These are phyloP conservation scores for Mortierella sp. DNA, from an alignment of 371 early-diverging fungal genomes.

Conservation along the genomic window DNA sequence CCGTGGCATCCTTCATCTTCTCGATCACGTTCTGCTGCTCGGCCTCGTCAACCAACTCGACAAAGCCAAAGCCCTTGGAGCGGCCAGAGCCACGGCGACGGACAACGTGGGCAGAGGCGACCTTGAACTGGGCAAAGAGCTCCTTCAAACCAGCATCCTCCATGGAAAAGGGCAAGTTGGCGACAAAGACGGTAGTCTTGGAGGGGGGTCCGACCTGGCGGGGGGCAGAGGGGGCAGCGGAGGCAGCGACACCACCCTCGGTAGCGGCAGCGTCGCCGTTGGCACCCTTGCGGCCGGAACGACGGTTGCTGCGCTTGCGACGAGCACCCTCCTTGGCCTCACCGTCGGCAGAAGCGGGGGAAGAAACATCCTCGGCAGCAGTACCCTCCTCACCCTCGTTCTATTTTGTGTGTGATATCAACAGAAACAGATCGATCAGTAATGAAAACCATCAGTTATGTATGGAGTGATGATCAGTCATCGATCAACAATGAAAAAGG, in stretches of 20 bases:
- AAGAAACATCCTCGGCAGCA: slow-evolving; percentile 26
- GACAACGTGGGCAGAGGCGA: slow-evolving; percentile 83
- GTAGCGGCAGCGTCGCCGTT: slow-evolving; percentile 34
- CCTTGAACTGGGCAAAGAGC: slow-evolving; percentile 84
- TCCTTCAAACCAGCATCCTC: slow-evolving; percentile 80
- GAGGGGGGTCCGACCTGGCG: slow-evolving; percentile 72
- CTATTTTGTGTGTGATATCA: slow-evolving; percentile 21
- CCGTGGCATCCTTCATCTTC: slow-evolving; percentile 68
- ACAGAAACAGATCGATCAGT: neutral
- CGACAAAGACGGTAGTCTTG: slow-evolving; percentile 90
- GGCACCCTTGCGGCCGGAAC: slow-evolving; percentile 30
- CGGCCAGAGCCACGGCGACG: slow-evolving; percentile 66
- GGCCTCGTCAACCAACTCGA: slow-evolving; percentile 80
- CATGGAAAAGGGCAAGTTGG: slow-evolving; percentile 92
- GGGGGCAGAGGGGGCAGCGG: slow-evolving; percentile 28
- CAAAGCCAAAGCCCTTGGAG: slow-evolving; percentile 95
- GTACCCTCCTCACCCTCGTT: slow-evolving; percentile 48
- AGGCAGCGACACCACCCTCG: slow-evolving; percentile 23
- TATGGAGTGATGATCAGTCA: neutral
- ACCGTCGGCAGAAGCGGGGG: slow-evolving; percentile 27
- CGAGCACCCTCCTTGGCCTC: slow-evolving; percentile 47
- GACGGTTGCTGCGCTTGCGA: slow-evolving; percentile 45
- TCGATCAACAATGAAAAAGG: neutral
- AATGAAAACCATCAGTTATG: neutral
- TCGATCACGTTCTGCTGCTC: slow-evolving; percentile 87